Base-by-base conservation (phyloP, 2,329 filamentous ascomycete species). In the Aspergillus puulaauensis region DNA sequence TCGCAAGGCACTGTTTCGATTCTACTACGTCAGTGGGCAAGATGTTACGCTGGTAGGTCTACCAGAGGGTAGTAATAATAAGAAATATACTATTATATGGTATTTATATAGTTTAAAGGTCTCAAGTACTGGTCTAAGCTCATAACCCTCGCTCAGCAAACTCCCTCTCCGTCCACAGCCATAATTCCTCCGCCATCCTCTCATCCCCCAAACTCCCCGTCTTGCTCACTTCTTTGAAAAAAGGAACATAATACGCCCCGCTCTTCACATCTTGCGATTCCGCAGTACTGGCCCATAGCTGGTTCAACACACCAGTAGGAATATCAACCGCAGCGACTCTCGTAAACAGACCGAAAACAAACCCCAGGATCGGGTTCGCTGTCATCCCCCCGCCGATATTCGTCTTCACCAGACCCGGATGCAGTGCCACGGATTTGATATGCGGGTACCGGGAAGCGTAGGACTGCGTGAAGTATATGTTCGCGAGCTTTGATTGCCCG, bases 391-490 rank as follows among this genome's bases (percentile, higher is more conserved):
- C 15, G 15, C 40, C 19, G 1, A 58, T 51, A 17, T 55, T 76
- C 1, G 80, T 81, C 15, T 73, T 57, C 17, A 82, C 78, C 21
- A 79, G 71, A 12, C 82, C 82, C 0, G 82, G 82, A 58, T 83
- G 81, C 4, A 82, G 61, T 0, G 76, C 70, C 0, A 78, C 73
- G 6, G 70, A 70, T 0, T 73, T 80, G 52, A 83, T 75, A 3
- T 70, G 54, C 1, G 81, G 80, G 59, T 82, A 79, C 0, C 71
- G 72, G 14, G 65, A 57, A 1, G 78, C 77, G 3, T 82, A 70
- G 43, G 78, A 71, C 6, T 70, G 64, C 0, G 78, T 70, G 62
- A 76, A 82, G 0, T 82, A 73, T 12, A 83, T 69, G 45, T 82
- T 82, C 4, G 80, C 79, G 5, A 83, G 73, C 61, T 83, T 83